Conservation (phyloP, 352 stramenopile species). For the Nothophytophthora sp. region DNA sequence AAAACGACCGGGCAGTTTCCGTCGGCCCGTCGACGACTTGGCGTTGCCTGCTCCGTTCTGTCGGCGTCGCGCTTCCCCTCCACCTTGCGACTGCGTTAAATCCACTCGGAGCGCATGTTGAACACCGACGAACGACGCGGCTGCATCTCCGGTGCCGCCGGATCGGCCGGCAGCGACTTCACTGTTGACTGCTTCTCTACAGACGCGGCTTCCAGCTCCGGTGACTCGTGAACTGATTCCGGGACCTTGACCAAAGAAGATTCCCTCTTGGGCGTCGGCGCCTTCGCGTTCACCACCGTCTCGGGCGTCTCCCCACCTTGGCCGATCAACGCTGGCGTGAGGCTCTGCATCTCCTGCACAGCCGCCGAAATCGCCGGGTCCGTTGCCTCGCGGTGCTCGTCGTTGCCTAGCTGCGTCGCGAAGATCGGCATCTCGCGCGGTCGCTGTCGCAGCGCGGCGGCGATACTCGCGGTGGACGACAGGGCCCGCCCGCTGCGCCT, state of each 20-base stretch:
- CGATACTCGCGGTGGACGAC: slow-evolving; percentile 41
- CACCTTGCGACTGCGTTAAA: slow-evolving; percentile 12
- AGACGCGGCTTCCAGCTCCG: slow-evolving; percentile 22
- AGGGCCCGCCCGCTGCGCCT: slow-evolving; percentile 29
- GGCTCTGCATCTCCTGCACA: slow-evolving; percentile 33
- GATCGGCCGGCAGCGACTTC: neutral
- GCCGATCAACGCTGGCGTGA: slow-evolving; percentile 26
- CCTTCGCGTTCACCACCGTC: slow-evolving; percentile 21
- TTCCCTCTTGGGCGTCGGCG: slow-evolving; percentile 14
- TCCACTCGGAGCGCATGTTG: slow-evolving; percentile 45
- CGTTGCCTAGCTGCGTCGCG: slow-evolving; percentile 22
- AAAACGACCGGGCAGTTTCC: slow-evolving; percentile 18
- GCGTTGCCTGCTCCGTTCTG: slow-evolving; percentile 17
- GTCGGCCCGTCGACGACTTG: slow-evolving; percentile 16
- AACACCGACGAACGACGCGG: slow-evolving; percentile 41
- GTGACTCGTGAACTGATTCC: slow-evolving; percentile 18
- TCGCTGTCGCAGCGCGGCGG: slow-evolving; percentile 32
- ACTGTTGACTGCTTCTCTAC: slow-evolving; percentile 13
- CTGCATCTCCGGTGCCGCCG: slow-evolving; percentile 28
- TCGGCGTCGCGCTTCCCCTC: neutral
- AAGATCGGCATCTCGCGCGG: slow-evolving; percentile 33
- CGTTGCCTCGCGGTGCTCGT: slow-evolving; percentile 20
- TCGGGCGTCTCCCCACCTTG: slow-evolving; percentile 26
- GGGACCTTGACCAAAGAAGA: slow-evolving; percentile 27
- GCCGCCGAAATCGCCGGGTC: slow-evolving; percentile 19